Evolutionary conservation across 2,329 filamentous ascomycete genomes (phyloP), one percentile per base, ranked within the genome.

Genomic region (Xylaria sp.): DNA sequence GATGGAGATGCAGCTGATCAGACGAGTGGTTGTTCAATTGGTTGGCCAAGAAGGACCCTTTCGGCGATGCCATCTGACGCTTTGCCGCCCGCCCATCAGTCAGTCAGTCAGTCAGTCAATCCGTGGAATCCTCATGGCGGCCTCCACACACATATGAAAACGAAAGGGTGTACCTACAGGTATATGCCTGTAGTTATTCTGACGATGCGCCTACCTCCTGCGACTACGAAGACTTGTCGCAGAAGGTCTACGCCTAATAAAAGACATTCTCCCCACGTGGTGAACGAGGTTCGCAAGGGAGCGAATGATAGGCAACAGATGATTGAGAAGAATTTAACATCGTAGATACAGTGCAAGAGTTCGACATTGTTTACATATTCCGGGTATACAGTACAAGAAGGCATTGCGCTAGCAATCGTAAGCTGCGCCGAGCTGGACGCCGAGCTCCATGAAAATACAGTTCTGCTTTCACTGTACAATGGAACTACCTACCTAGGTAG

Each of bases 11-110:
- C 63, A 68, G 69, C 72, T 72, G 69, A 71, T 71, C 69, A 70
- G 64, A 57, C 61, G 66, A 61, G 36, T 62, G 61, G 57, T 64
- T 60, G 54, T 42, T 71, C 61, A 14, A 73, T 71, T 72, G 70
- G 70, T 59, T 63, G 70, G 66, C 56, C 60, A 60, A 66, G 61
- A 66, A 4, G 61, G 60, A 27, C 62, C 64, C 67, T 68, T 56
- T 58, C 60, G 60, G 55, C 67, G 54, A 70, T 54, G 57, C 57
- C 70, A 71, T 72, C 71, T 69, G 70, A 73, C 69, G 62, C 67
- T 68, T 67, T 69, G 70, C 65, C 70, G 70, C 68, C 68, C 59
- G 70, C 68, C 68, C 59, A 68, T 70, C 67, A 62, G 56, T 45
- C 51, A 11, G 24, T 27, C 24, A 24, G 62, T 61, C 67, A 62